A percentile compares a stretch with the other conserved stretches of the same genome.
Conservation (phyloP, 2,329 filamentous ascomycete genomes). For the Dactylellina cionopaga region DNA sequence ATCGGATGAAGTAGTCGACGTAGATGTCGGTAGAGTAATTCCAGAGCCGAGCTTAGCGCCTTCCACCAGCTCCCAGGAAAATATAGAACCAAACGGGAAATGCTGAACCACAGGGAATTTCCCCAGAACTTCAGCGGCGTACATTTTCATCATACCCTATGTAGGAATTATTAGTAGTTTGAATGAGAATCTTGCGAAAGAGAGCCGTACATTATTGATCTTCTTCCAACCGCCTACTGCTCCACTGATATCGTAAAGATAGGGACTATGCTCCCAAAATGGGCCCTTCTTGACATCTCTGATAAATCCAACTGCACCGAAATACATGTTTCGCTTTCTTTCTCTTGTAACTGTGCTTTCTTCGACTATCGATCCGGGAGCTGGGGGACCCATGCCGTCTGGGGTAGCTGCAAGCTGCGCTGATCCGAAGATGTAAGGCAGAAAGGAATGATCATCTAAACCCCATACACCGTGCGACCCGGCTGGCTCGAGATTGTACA, state of each 20-base stretch:
- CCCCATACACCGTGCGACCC: constrained; percentile 98
- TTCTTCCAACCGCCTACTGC: constrained; percentile 96
- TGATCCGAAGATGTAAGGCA: constrained; percentile 94
- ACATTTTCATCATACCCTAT: constrained; percentile 99
- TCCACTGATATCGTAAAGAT: constrained; percentile 92
- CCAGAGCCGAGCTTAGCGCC: constrained; percentile 2
- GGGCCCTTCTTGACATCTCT: constrained; percentile 95
- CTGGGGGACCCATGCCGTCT: constrained; percentile 68
- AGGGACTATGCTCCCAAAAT: constrained; percentile 96
- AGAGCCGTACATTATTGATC: constrained; percentile 78
- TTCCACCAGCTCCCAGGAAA: constrained; percentile 69
- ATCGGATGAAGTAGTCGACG: not conserved
- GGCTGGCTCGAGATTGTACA: constrained; percentile 92
- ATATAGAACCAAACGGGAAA: constrained; percentile 83
- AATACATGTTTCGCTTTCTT: constrained; percentile 82
- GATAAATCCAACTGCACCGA: constrained; percentile 94
- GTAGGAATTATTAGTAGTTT: not conserved
- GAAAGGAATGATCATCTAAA: constrained; percentile 94
- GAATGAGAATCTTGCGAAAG: not conserved
- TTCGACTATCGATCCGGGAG: constrained; percentile 76
- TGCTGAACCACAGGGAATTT: constrained; percentile 99
- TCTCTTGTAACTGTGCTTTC: constrained; percentile 72
- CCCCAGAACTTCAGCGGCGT: constrained; percentile 91
- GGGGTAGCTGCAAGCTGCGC: constrained; percentile 78
- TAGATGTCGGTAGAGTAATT: not conserved